Conservation (phyloP, 805 yeast species). For the Candida broadrunensis region DNA sequence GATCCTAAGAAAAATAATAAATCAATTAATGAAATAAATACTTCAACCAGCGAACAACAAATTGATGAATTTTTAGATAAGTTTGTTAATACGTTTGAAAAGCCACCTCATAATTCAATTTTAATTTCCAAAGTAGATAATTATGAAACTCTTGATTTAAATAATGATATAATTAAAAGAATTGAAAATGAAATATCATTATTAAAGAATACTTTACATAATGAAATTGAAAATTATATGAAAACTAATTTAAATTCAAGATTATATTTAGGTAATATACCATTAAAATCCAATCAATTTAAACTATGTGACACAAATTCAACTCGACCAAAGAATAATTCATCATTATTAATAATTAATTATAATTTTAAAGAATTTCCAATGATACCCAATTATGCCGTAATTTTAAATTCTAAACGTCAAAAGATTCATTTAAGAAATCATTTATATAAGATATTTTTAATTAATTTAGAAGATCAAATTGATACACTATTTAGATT, state of each 20-base stretch:
- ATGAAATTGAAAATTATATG: slow-evolving; percentile 26
- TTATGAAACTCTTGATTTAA: slow-evolving; percentile 20
- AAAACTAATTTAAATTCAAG: slow-evolving; percentile 15
- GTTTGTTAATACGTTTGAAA: slow-evolving; percentile 10
- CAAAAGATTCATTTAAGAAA: slow-evolving; percentile 22
- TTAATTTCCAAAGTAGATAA: slow-evolving; percentile 25
- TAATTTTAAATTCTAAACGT: slow-evolving; percentile 18
- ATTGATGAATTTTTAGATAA: slow-evolving; percentile 13
- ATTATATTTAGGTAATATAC: slow-evolving; percentile 19
- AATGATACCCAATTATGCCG: slow-evolving; percentile 32
- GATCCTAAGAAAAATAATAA: slow-evolving; percentile 13
- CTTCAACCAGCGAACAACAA: neutral
- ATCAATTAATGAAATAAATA: neutral
- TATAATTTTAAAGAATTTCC: slow-evolving; percentile 30
- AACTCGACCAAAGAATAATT: slow-evolving; percentile 3
- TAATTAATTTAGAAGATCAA: slow-evolving; percentile 36
- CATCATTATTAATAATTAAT: slow-evolving; percentile 8
- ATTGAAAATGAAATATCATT: slow-evolving; percentile 26
- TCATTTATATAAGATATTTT: slow-evolving; percentile 34
- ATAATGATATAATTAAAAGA: slow-evolving; percentile 11
- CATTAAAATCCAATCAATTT: slow-evolving; percentile 28
- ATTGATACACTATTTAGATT: slow-evolving; percentile 33
- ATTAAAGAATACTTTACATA: slow-evolving; percentile 26
- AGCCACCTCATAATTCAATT: slow-evolving; percentile 21
- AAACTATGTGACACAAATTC: slow-evolving; percentile 20